Conservation (phyloP, 345 rosid genomes). For the Euphorbia peplus region DNA sequence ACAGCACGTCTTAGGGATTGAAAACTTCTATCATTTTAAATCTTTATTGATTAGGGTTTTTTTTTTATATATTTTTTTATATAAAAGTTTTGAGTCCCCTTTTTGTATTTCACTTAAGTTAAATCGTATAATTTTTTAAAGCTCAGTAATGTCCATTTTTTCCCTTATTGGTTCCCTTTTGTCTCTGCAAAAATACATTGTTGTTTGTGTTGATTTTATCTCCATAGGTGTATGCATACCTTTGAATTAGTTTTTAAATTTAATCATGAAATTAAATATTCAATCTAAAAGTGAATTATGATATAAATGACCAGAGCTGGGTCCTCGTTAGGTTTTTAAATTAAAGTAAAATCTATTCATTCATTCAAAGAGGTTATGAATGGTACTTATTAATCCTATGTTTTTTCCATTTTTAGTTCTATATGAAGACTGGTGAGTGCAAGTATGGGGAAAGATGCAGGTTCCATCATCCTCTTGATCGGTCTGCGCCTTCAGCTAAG, state of each 20-base stretch:
- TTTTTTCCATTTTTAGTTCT: slow-evolving; percentile 44
- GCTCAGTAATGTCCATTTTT: neutral
- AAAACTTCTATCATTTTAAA: too few species aligned
- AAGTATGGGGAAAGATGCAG: slow-evolving; percentile 82
- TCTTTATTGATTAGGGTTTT: too few species aligned
- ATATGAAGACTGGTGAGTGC: slow-evolving; percentile 93
- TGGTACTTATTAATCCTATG: slow-evolving; percentile 7
- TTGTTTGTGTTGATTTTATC: neutral
- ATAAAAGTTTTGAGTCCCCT: too few species aligned
- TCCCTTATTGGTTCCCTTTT: neutral
- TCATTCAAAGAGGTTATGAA: neutral
- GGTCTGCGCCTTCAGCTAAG: slow-evolving; percentile 41
- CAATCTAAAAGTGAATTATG: neutral
- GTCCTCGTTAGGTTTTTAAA: neutral
- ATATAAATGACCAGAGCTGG: neutral
- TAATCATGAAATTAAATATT: neutral
- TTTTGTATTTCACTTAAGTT: too few species aligned
- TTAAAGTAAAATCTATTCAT: neutral
- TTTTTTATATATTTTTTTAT: too few species aligned
- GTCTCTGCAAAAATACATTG: neutral
- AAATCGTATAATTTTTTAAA: too few species aligned
- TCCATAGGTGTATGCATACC: neutral
- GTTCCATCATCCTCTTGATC: slow-evolving; percentile 80
- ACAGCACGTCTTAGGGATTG: too few species aligned
- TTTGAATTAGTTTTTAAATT: too few species aligned